phyloP scores from a whole-genome alignment of 345 rosid species.

The Turritis glabra region DNA sequence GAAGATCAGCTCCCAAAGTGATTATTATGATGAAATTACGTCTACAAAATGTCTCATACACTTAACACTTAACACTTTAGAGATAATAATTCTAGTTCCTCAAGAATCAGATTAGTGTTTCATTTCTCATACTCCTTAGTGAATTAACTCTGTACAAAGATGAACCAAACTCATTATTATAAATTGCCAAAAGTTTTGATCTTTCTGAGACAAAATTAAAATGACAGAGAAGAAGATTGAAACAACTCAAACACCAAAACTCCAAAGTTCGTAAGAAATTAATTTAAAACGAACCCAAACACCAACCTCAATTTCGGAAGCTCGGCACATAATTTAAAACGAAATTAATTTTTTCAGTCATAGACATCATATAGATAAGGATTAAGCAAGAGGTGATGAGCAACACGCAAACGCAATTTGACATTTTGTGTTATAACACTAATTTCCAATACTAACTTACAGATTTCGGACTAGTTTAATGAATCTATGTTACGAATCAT shows the following conservation, averaged over 20 bases:
- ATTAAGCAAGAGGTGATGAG: conserved; percentile 24
- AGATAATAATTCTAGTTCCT: background rate
- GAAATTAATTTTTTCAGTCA: too few relatives aligned
- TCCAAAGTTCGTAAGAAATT: background rate
- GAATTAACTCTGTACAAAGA: conserved; percentile 23
- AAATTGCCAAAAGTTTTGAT: background rate
- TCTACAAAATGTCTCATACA: too few relatives aligned
- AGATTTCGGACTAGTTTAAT: too few relatives aligned
- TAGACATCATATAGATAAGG: conserved; percentile 21
- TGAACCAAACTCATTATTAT: conserved; percentile 5
- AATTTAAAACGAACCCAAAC: too few relatives aligned
- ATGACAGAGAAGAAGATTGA: conserved; percentile 3
- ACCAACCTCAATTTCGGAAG: conserved; percentile 18
- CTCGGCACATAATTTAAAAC: background rate
- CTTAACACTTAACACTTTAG: too few relatives aligned
- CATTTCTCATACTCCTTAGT: background rate
- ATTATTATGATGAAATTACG: too few relatives aligned
- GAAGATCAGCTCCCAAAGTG: too few relatives aligned
- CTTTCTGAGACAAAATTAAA: conserved; percentile 6
- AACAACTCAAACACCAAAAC: conserved; percentile 18
- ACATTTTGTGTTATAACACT: too few relatives aligned
- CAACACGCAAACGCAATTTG: conserved; percentile 37
- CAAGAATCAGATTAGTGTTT: conserved; percentile 10
- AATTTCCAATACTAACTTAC: too few relatives aligned
- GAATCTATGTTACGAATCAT: too few relatives aligned